Evolutionary conservation across 2,329 filamentous ascomycete species (phyloP).

Genomic region (Clonostachys rhizophaga): DNA sequence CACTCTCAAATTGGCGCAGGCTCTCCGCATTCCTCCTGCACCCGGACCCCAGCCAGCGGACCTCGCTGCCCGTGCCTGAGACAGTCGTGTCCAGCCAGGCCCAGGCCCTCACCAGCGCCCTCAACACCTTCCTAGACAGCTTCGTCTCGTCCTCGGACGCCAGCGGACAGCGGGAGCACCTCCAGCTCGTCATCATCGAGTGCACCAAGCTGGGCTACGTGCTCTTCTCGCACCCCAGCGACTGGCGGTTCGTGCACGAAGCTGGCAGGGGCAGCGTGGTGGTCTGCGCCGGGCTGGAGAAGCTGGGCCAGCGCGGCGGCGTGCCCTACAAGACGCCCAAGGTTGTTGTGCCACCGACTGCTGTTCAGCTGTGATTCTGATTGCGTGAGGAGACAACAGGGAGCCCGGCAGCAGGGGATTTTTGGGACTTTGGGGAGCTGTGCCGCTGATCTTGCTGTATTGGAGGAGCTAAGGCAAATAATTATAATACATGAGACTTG

Average conservation of each 20-base stretch:
- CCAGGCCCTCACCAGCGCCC: not conserved
- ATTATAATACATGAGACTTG: too few species aligned
- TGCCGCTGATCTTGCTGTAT: too few species aligned
- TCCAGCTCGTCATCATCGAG: conserved; percentile 31
- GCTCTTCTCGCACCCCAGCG: conserved; percentile 34
- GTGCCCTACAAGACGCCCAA: too few species aligned
- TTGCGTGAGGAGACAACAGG: too few species aligned
- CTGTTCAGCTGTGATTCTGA: too few species aligned
- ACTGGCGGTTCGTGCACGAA: conserved; percentile 24
- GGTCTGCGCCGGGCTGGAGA: not conserved
- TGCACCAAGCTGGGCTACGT: conserved; percentile 33
- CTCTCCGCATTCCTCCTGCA: conserved; percentile 36
- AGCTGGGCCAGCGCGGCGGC: not conserved
- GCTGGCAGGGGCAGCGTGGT: not conserved
- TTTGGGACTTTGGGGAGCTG: too few species aligned
- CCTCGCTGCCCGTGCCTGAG: conserved; percentile 14
- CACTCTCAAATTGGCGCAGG: conserved; percentile 33
- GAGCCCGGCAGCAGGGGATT: too few species aligned
- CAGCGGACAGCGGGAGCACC: conserved; percentile 27
- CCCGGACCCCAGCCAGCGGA: conserved; percentile 25
- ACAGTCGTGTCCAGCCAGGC: not conserved
- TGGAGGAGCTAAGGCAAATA: too few species aligned
- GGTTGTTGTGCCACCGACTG: too few species aligned
- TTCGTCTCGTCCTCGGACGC: not conserved
- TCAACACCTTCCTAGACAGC: not conserved